Evolutionary conservation across 2,329 filamentous ascomycete species (phyloP).

Genomic region (Fusarium hainanense): DNA sequence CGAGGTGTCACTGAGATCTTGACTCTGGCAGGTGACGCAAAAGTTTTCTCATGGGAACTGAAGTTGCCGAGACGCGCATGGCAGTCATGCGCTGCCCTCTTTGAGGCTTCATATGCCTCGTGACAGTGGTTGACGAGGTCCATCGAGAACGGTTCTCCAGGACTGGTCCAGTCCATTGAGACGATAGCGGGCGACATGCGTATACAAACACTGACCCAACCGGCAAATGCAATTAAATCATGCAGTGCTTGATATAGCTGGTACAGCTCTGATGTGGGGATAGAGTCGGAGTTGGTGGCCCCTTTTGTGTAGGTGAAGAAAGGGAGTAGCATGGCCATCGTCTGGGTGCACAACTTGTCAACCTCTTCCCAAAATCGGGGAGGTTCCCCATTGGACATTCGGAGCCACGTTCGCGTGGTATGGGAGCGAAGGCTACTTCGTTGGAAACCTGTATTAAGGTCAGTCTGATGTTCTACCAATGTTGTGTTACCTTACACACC

Average conservation of each 20-base stretch:
- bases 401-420: slow-evolving; percentile 43
- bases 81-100: slow-evolving; percentile 9
- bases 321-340: slow-evolving; percentile 43
- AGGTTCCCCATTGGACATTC: slow-evolving; percentile 30
- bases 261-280: slow-evolving; percentile 26
- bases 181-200: slow-evolving; percentile 43
- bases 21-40: slow-evolving; percentile 41
- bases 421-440: slow-evolving; percentile 45
- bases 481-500: slow-evolving; percentile 36
- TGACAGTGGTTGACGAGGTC: slow-evolving; percentile 39
- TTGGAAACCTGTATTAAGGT: slow-evolving; percentile 44
- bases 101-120: slow-evolving; percentile 31
- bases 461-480: neutral
- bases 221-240: slow-evolving; percentile 46
- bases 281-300: slow-evolving; percentile 6
- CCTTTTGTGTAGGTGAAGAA: slow-evolving; percentile 37
- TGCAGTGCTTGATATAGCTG: slow-evolving; percentile 48
- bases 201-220: slow-evolving; percentile 47
- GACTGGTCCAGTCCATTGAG: slow-evolving; percentile 44
- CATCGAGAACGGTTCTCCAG: slow-evolving; percentile 44
- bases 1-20: slow-evolving; percentile 48
- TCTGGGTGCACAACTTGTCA: slow-evolving; percentile 43
- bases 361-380: slow-evolving; percentile 48
- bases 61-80: neutral
- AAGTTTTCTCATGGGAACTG: neutral